phyloP scores from a whole-genome alignment of 2,329 filamentous ascomycete genomes.

The Paecilomyces formosus region DNA sequence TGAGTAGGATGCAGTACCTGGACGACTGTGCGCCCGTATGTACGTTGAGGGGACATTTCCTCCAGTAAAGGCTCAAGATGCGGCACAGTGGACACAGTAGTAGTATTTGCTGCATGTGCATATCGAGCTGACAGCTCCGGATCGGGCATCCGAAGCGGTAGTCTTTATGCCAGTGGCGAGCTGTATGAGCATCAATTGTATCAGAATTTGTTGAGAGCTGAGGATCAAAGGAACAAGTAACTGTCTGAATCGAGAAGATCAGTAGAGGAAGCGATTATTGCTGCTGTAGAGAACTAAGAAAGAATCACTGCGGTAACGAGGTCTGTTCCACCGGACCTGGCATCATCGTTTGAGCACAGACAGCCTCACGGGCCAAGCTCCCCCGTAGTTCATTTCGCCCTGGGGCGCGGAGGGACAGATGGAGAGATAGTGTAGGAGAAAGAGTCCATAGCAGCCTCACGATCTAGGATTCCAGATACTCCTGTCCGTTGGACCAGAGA shows the following conservation, averaged over 20 bases:
- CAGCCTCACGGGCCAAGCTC: conserved; percentile 1
- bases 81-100: not conserved
- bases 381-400: not conserved
- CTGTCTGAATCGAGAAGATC: not conserved
- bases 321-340: too few species aligned
- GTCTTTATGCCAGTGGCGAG: not conserved
- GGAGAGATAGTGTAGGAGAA: not conserved
- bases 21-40: not conserved
- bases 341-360: conserved; percentile 1
- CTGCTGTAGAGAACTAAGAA: not conserved
- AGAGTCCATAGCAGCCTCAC: too few species aligned
- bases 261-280: not conserved
- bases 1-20: not conserved
- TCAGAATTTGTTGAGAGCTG: not conserved
- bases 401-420: not conserved
- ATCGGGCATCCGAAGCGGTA: not conserved
- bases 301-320: not conserved
- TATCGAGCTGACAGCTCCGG: not conserved
- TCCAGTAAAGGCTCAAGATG: not conserved
- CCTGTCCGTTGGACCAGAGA: not conserved
- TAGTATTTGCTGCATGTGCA: not conserved
- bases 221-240: not conserved
- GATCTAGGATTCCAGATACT: too few species aligned
- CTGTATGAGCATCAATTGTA: not conserved
- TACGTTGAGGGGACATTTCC: not conserved